Conservation (phyloP, 768 basidiomycete genomes). For the Termitomyces sp. region DNA sequence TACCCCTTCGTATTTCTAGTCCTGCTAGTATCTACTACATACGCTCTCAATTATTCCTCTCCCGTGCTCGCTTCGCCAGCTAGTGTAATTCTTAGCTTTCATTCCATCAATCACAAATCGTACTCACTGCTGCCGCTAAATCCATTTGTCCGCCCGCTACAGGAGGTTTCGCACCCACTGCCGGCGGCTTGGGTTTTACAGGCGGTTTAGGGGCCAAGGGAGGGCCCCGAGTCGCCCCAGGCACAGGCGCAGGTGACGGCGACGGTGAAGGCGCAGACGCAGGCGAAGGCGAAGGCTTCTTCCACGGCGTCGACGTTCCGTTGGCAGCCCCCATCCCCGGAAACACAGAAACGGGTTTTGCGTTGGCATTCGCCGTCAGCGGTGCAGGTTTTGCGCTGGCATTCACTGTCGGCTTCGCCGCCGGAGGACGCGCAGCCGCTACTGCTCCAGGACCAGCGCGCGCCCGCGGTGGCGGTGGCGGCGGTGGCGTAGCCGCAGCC, state of each 20-base stretch:
- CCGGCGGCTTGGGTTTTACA: slow-evolving; percentile 52
- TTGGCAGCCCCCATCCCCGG: slow-evolving; percentile 68
- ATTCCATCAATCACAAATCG: background rate
- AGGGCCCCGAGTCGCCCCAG: slow-evolving; percentile 14
- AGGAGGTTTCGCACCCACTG: slow-evolving; percentile 35
- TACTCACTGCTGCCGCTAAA: slow-evolving; percentile 76
- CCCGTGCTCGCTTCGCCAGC: slow-evolving; percentile 73
- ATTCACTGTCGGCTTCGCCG: slow-evolving; percentile 33
- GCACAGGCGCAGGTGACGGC: slow-evolving; percentile 14
- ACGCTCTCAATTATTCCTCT: slow-evolving; percentile 24
- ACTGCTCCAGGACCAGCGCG: slow-evolving; percentile 13
- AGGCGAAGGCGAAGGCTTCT: slow-evolving; percentile 41
- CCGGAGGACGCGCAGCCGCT: slow-evolving; percentile 25
- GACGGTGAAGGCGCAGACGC: slow-evolving; percentile 28
- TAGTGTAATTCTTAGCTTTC: slow-evolving; percentile 21
- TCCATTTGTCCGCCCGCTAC: slow-evolving; percentile 57
- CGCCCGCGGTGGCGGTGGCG: slow-evolving; percentile 58
- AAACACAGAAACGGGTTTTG: slow-evolving; percentile 79
- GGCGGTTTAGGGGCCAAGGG: slow-evolving; percentile 34
- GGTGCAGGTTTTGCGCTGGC: slow-evolving; percentile 61
- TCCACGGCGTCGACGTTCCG: slow-evolving; percentile 72
- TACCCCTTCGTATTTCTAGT: slow-evolving; percentile 2
- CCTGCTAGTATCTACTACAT: background rate
- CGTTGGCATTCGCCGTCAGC: slow-evolving; percentile 51
- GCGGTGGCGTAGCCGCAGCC: slow-evolving; percentile 63